phyloP scores from a whole-genome alignment of 495 filamentous ascomycete genomes.

The Cryomyces minteri region DNA sequence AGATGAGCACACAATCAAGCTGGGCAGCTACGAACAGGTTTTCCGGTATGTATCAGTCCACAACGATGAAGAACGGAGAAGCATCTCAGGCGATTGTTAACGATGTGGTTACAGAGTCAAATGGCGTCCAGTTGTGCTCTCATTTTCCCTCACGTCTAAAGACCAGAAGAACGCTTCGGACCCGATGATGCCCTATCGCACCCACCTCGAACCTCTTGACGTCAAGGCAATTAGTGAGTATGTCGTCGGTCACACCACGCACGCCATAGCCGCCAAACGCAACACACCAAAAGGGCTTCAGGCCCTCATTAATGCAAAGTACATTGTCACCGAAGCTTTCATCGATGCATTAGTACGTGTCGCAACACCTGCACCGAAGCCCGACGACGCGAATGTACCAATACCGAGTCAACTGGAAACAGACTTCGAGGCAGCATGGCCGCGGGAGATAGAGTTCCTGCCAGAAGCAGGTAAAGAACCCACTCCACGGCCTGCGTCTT shows the following conservation, averaged over 20 bases:
- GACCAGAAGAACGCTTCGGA: conserved; percentile 47
- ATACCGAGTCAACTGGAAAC: conserved; percentile 45
- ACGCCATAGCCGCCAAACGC: conserved; percentile 74
- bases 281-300: conserved; percentile 75
- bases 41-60: conserved; percentile 23
- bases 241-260: conserved; percentile 51
- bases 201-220: conserved; percentile 60
- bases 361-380: conserved; percentile 26
- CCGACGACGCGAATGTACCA: conserved; percentile 31
- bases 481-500: conserved; percentile 34
- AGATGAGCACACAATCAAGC: conserved; percentile 41
- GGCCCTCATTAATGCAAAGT: conserved; percentile 68
- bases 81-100: background rate
- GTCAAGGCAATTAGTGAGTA: conserved; percentile 69
- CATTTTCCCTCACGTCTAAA: conserved; percentile 64
- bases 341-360: conserved; percentile 37
- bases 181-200: conserved; percentile 30
- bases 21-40: conserved; percentile 42
- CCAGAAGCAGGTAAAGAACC: conserved; percentile 63
- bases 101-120: conserved; percentile 33
- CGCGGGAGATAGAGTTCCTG: conserved; percentile 48
- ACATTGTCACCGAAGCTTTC: conserved; percentile 62
- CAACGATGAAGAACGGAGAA: conserved; percentile 1
- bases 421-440: conserved; percentile 74
- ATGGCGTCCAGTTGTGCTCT: conserved; percentile 69